Evolutionary conservation across 331 rosid species (phyloP), one percentile per base, ranked within the genome.

Genomic region (Erythrophleum ivorense): DNA sequence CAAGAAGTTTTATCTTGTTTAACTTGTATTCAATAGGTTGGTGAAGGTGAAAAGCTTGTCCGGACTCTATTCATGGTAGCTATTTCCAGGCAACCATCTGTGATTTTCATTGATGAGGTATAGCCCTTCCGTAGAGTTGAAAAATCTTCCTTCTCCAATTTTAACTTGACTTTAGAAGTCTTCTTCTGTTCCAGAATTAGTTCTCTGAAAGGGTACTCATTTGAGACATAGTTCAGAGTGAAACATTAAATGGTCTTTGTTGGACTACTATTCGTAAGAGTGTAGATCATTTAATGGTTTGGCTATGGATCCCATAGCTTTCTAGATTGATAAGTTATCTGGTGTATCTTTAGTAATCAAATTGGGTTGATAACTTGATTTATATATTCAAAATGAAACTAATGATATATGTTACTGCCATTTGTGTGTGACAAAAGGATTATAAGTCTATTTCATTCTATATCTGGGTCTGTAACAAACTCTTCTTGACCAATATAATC

Each of bases 51-150:
- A 87, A 95, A 95, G 86, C 98, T 95, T 85, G 98, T 95, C 60
- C 89, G 94, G 78, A 92, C 97, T 81, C 98, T 95, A 72, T 95
- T 95, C 85, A 87, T 87, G 92, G 93, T 95, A 63, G 99, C 99
- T 81, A 86, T 82, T 84, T 93, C 98, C 86, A 87, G 91, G 87
- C 99, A 95, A 79, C 99, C 99, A 67, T 93, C 98, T 34, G 98
- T 95, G 75, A 95, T 95, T 87, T 95, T 95, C 88, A 93, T 95
- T 72, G 99, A 95, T 85, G 99, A 95, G 91, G 99, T 95, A 84
- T 69, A 66, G 48, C 71, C 76, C 29, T 29, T 57, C 21, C 78
- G 63, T 66, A 57, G 64, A 83, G 67, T 55, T 38, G 45, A 54
- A 67, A 71, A 60, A 73, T 55, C 50, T 24, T 52, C 68, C n/a